phyloP scores from a whole-genome alignment of 805 yeast species.

The Sungouiozyma intestinalis region DNA sequence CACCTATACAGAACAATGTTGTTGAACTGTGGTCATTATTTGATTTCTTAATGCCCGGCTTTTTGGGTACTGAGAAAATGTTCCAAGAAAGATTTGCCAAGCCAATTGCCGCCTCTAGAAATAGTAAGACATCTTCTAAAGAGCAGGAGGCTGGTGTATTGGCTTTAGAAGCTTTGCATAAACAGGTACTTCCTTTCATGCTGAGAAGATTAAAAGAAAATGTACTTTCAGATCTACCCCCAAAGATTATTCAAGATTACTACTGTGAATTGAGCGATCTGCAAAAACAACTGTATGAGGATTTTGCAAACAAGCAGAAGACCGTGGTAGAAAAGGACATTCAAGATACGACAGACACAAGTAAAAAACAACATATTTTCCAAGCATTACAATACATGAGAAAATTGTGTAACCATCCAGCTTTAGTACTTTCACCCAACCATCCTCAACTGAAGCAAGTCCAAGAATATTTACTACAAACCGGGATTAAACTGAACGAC shows the following conservation, averaged over 20 bases:
- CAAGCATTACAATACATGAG: slow-evolving; percentile 97
- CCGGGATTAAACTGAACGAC: slow-evolving; percentile 53
- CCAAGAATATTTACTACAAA: slow-evolving; percentile 45
- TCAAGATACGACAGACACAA: slow-evolving; percentile 35
- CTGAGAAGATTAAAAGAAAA: slow-evolving; percentile 92
- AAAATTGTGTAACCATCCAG: slow-evolving; percentile 93
- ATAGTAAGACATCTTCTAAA: slow-evolving; percentile 75
- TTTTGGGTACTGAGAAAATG: slow-evolving; percentile 85
- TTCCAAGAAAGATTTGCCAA: slow-evolving; percentile 95
- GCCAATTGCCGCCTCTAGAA: slow-evolving; percentile 90
- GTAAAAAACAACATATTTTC: slow-evolving; percentile 82
- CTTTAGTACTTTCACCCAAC: slow-evolving; percentile 67
- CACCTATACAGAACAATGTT: slow-evolving; percentile 96
- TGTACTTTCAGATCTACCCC: slow-evolving; percentile 91
- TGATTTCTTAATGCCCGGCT: slow-evolving; percentile 98
- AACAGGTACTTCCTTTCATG: slow-evolving; percentile 94
- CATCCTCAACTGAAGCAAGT: slow-evolving; percentile 78
- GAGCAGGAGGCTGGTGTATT: slow-evolving; percentile 97
- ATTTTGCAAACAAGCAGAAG: slow-evolving; percentile 82
- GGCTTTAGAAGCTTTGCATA: slow-evolving; percentile 91
- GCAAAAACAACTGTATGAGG: slow-evolving; percentile 79
- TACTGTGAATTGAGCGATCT: slow-evolving; percentile 91
- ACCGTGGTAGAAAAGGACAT: slow-evolving; percentile 56
- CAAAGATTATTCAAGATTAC: slow-evolving; percentile 96
- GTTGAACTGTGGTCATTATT: slow-evolving; percentile 95